These are phyloP conservation scores for Malassezia slooffiae DNA, from an alignment of 1,284 basidiomycete species.

Conservation along the genomic window DNA sequence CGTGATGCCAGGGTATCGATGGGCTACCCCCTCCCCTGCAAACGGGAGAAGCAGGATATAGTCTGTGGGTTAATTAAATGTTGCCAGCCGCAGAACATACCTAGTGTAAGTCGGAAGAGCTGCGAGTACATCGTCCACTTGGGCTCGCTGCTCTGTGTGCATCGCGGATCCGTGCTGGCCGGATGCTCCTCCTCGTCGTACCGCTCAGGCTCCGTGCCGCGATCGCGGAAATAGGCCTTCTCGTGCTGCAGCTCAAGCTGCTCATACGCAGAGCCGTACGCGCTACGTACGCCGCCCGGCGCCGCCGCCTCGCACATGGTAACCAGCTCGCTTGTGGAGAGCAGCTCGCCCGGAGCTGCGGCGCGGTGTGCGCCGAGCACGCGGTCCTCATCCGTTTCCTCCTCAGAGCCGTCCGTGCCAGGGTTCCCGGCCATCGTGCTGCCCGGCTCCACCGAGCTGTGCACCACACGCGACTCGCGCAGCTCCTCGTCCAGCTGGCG, in stretches of 20 bases:
- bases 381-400: constrained; percentile 30
- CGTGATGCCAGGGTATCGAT: constrained; percentile 50
- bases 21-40: background rate
- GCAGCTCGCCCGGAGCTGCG: constrained; percentile 51
- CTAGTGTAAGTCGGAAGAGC: constrained; percentile 40
- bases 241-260: constrained; percentile 16
- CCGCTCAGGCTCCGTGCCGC: constrained; percentile 23
- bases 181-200: constrained; percentile 29
- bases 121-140: constrained; percentile 44
- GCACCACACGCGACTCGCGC: constrained; percentile 63
- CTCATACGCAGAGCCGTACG: constrained; percentile 51
- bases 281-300: constrained; percentile 12
- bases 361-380: constrained; percentile 20
- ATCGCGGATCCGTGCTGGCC: constrained; percentile 25
- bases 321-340: constrained; percentile 57
- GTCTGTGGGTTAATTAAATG: constrained; percentile 45
- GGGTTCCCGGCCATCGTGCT: constrained; percentile 16
- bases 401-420: too few relatives aligned
- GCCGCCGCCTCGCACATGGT: constrained; percentile 50
- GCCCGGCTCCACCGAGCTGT: constrained; percentile 60
- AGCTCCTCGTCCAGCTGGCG: constrained; percentile 55
- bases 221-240: constrained; percentile 22
- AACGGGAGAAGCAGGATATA: constrained; percentile 59
- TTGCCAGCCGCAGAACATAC: too few relatives aligned
- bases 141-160: constrained; percentile 29